Evolutionary conservation across 345 rosid species (phyloP).

Genomic region (Citrus medica): DNA sequence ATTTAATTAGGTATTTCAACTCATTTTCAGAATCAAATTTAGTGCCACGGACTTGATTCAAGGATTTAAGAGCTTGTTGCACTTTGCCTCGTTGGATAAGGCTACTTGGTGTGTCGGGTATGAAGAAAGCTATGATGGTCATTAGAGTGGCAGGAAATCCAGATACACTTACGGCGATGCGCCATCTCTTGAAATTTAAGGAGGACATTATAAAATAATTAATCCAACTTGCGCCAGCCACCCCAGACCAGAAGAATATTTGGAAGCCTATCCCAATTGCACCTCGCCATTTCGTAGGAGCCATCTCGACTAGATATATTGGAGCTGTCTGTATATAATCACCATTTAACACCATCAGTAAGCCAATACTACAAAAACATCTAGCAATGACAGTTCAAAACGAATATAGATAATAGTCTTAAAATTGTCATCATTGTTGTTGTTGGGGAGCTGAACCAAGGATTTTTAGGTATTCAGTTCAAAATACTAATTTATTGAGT

Average conservation of each 20-base stretch:
- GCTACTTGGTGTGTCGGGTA: not conserved
- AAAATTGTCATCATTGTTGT: too few species aligned
- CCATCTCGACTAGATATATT: conserved; percentile 36
- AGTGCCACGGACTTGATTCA: not conserved
- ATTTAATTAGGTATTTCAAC: not conserved
- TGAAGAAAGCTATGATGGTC: not conserved
- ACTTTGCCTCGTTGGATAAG: conserved; percentile 1
- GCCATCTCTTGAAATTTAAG: conserved; percentile 16
- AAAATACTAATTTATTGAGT: too few species aligned
- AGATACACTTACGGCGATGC: conserved; percentile 22
- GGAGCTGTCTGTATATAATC: conserved; percentile 28
- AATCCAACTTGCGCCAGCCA: conserved; percentile 14
- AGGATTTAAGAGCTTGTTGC: not conserved
- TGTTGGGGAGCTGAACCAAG: too few species aligned
- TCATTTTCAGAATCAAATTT: not conserved
- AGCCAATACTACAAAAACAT: not conserved
- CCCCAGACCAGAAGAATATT: conserved; percentile 26
- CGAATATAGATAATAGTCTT: too few species aligned
- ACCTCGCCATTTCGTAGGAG: conserved; percentile 39
- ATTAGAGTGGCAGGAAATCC: not conserved
- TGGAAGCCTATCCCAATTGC: conserved; percentile 30
- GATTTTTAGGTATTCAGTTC: too few species aligned
- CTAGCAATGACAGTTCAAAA: not conserved
- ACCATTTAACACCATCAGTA: not conserved
- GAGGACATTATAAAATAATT: not conserved